Percentiles rank a stretch among this genome's conserved stretches.
These are phyloP conservation scores for Cenchrus fungigraminus DNA, from an alignment of 176 grass and related monocot genomes.

Conservation along the genomic window DNA sequence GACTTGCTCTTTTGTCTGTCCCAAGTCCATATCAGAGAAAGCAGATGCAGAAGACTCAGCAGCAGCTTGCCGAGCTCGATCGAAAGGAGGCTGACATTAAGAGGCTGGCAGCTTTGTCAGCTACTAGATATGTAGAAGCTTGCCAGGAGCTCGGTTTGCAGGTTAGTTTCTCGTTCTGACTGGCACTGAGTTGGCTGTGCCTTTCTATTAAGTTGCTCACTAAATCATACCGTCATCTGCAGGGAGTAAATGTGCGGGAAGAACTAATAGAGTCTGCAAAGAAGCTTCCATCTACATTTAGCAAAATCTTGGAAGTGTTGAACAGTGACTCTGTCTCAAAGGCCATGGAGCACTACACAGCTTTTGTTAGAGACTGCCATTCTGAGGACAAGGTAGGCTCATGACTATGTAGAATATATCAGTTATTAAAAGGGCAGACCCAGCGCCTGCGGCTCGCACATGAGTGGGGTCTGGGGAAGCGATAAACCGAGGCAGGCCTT, in stretches of 20 bases:
- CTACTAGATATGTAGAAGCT: conserved; percentile 82
- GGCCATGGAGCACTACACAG: conserved; percentile 73
- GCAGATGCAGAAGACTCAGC: conserved; percentile 94
- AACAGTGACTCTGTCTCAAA: conserved; percentile 69
- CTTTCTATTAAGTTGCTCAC: neutral
- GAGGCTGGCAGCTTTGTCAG: conserved; percentile 72
- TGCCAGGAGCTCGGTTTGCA: conserved; percentile 88
- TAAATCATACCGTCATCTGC: conserved; percentile 21
- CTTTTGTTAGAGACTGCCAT: conserved; percentile 86
- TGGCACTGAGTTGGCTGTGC: neutral
- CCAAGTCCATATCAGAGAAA: conserved; percentile 88
- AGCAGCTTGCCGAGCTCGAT: conserved; percentile 85
- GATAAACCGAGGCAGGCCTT: no score
- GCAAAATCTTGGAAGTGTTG: conserved; percentile 77
- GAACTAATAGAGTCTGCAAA: conserved; percentile 88
- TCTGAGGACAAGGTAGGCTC: conserved; percentile 79
- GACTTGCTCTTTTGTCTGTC: conserved; percentile 18
- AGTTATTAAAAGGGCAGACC: neutral
- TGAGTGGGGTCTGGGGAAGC: no score
- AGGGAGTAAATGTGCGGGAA: conserved; percentile 80
- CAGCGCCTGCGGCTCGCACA: no score
- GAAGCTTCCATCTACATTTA: conserved; percentile 76
- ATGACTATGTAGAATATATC: conserved; percentile 13
- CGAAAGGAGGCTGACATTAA: conserved; percentile 91
- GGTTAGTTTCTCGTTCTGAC: conserved; percentile 45